Evolutionary conservation across 73 alveolate genomes (phyloP).

Genomic region (Symbiodinium natans): DNA sequence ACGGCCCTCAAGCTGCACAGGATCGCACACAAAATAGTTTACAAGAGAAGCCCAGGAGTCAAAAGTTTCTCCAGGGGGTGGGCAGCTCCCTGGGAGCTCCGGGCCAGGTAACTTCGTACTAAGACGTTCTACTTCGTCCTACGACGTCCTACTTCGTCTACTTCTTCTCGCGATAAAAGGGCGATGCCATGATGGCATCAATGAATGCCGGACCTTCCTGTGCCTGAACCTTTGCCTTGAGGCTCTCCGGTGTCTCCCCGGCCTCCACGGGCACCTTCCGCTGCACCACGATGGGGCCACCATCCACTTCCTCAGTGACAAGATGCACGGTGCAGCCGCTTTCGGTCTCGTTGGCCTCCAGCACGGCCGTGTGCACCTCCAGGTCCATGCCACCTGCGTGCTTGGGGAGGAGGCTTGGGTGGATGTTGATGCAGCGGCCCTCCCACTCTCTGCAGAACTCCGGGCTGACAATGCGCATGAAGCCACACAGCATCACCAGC

Average conservation of each 20-base stretch:
- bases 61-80: not conserved
- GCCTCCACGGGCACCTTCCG: conserved; percentile 68
- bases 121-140: too few relatives aligned
- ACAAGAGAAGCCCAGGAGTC: not conserved
- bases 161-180: conserved; percentile 22
- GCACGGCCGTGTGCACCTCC: conserved; percentile 88
- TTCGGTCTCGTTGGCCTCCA: conserved; percentile 70
- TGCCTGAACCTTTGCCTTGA: conserved; percentile 93
- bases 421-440: conserved; percentile 90
- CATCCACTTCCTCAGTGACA: conserved; percentile 90
- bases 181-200: conserved; percentile 69
- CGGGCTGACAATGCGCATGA: conserved; percentile 93
- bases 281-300: conserved; percentile 85
- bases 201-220: conserved; percentile 88
- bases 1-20: too few relatives aligned
- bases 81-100: not conserved
- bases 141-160: too few relatives aligned
- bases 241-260: conserved; percentile 58
- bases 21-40: not conserved
- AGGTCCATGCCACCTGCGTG: conserved; percentile 92
- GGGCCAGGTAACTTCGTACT: too few relatives aligned
- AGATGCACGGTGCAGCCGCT: conserved; percentile 92
- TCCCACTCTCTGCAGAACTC: conserved; percentile 93
- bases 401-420: conserved; percentile 89
- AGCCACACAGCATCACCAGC: conserved; percentile 88